Conservation (phyloP, 2,329 filamentous ascomycete genomes). For the Huntiella abstrusa region DNA sequence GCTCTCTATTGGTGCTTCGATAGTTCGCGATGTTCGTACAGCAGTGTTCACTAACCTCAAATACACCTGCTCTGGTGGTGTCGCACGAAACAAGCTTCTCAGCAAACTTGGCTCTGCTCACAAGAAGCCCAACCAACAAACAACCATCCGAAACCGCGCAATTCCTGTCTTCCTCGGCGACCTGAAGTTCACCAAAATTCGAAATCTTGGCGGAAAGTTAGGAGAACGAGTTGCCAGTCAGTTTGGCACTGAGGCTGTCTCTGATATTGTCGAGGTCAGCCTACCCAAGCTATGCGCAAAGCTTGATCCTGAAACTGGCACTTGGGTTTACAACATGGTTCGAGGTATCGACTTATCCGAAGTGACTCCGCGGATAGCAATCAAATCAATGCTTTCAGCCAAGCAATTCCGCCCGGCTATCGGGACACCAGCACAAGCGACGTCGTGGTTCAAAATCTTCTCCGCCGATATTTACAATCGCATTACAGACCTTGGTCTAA, state of each 20-base stretch:
- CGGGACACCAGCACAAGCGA: constrained; percentile 56
- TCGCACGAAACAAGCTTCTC: constrained; percentile 85
- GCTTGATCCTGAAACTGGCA: constrained; percentile 66
- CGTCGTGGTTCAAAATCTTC: constrained; percentile 80
- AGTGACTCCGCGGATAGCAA: constrained; percentile 77
- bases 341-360: constrained; percentile 74
- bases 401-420: constrained; percentile 86
- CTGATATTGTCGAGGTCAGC: constrained; percentile 52
- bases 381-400: constrained; percentile 93
- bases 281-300: constrained; percentile 59
- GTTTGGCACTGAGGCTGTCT: constrained; percentile 65
- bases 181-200: constrained; percentile 89
- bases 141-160: constrained; percentile 76
- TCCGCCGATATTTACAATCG: constrained; percentile 77
- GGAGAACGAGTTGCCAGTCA: constrained; percentile 68
- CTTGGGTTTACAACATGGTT: constrained; percentile 70
- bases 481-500: constrained; percentile 73
- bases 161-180: constrained; percentile 57
- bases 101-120: constrained; percentile 82
- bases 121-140: constrained; percentile 89
- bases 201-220: constrained; percentile 86
- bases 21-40: constrained; percentile 57
- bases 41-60: constrained; percentile 49
- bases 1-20: constrained; percentile 72
- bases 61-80: constrained; percentile 83